Base-by-base conservation (phyloP, 495 filamentous ascomycete species). In the Neurospora tetrasperma region DNA sequence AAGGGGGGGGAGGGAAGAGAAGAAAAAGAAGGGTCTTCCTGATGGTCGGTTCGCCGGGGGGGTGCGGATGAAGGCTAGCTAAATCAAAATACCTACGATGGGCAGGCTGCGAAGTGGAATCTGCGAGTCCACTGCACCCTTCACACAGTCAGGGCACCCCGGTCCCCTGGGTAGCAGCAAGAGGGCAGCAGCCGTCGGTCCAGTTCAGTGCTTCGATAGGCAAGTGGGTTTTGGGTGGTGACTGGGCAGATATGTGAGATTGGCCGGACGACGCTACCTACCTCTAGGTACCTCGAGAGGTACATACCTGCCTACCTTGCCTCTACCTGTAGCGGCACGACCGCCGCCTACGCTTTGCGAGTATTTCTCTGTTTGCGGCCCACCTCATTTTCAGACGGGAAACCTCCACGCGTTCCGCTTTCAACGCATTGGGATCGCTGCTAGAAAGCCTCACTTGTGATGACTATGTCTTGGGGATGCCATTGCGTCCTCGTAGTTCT, bases 11-110 rank as follows among this genome's bases (percentile, higher is more conserved):
- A 31, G 62, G 71, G 23, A 69, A 71, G 72, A 73, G 42, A 38
- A 70, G 68, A 42, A 41, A 73, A 73, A 69, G 39, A 70, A 70
- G 31, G 68, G 68, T 70, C 54, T 73, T 48, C 44, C 35, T 70
- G 66, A 35, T 18, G 16, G 27, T 31, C 27, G 54, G 54, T 66
- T 6, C 35, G 35, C 35, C 27, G 54, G 54, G 18, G 54, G 59
- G 59, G 23, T 7, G 68, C 5, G 54, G 73, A 20, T 42, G 41
- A 69, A 70, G 74, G 72, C 75, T 76, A 76, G 72, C 75, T 76
- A 76, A 76, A 76, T 76, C 72, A 74, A 75, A 75, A 74, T 72
- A 72, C 73, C 35, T 38, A 38, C 35, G 4, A 38, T 38, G 73
- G 39, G 66, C 20, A 41, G 42, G 38, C 48, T 23, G 62, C 69